Percentiles rank a stretch among this genome's conserved stretches.
Conservation (phyloP, 2,329 filamentous ascomycete species). For the Neopestalotiopsis sp. region DNA sequence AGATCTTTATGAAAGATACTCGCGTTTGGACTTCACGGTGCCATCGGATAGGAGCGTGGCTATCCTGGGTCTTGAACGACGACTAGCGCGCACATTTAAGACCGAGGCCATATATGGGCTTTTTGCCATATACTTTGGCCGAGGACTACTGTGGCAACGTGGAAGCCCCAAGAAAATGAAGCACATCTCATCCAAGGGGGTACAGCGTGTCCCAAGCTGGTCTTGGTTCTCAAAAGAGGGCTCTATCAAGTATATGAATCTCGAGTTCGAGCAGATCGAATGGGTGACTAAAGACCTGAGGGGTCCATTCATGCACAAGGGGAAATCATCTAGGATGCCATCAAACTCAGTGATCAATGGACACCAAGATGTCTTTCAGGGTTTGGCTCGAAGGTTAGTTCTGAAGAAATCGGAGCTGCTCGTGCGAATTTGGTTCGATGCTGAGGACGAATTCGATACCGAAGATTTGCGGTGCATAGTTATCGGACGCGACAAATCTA, state of each 20-base stretch:
- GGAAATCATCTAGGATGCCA: not conserved
- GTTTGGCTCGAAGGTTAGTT: not conserved
- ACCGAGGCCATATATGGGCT: slow-evolving; percentile 14
- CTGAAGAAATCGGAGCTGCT: not conserved
- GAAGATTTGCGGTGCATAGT: not conserved
- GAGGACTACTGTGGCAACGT: slow-evolving; percentile 20
- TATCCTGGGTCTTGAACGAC: slow-evolving; percentile 18
- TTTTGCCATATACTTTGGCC: slow-evolving; percentile 2
- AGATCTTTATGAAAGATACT: slow-evolving; percentile 17
- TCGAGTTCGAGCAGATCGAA: not conserved
- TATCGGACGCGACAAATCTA: not conserved
- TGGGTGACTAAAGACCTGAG: not conserved
- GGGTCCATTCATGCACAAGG: not conserved
- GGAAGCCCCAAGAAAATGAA: not conserved
- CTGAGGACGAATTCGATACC: not conserved
- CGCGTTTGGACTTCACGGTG: slow-evolving; percentile 13
- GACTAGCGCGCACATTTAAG: slow-evolving; percentile 8
- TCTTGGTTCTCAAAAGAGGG: slow-evolving; percentile 9
- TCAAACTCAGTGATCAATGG: not conserved
- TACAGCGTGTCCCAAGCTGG: not conserved
- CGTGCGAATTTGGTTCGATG: not conserved
- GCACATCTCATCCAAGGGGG: not conserved
- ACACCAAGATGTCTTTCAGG: not conserved
- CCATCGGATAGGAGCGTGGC: slow-evolving; percentile 16
- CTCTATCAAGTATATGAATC: not conserved